Conservation (phyloP, 2,329 filamentous ascomycete genomes). For the Pseudopithomyces maydicus region DNA sequence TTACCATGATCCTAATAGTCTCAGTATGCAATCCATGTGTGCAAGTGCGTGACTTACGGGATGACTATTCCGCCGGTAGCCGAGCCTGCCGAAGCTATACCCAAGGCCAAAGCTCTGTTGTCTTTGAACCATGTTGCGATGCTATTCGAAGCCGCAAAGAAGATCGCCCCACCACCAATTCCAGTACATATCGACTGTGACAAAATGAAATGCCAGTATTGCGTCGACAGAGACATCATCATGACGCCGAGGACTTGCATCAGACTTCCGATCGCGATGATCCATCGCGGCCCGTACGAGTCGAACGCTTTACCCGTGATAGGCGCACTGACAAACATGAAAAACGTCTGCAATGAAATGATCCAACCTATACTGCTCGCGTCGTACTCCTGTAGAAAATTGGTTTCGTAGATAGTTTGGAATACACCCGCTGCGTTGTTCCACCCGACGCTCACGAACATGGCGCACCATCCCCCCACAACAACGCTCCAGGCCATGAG, state of each 20-base stretch:
- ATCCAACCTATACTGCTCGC: neutral
- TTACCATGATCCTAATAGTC: neutral
- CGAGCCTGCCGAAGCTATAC: neutral
- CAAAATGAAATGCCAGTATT: neutral
- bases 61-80: neutral
- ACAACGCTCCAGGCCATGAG: neutral
- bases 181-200: neutral
- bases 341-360: neutral
- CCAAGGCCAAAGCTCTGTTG: neutral
- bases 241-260: neutral
- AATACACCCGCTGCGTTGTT: neutral
- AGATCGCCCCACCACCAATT: neutral
- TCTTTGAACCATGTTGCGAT: neutral
- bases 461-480: slow-evolving; percentile 1
- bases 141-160: neutral
- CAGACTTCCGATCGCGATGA: neutral
- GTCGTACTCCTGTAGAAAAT: neutral
- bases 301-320: neutral
- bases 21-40: neutral
- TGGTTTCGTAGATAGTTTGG: neutral
- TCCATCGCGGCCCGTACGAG: neutral
- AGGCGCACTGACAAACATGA: slow-evolving; percentile 1
- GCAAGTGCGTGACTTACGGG: neutral
- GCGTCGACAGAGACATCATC: neutral
- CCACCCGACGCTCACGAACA: neutral